Percentiles rank a stretch among this genome's conserved stretches.
Conservation (phyloP, 768 basidiomycete genomes). For the Boletus vermiculosoides region DNA sequence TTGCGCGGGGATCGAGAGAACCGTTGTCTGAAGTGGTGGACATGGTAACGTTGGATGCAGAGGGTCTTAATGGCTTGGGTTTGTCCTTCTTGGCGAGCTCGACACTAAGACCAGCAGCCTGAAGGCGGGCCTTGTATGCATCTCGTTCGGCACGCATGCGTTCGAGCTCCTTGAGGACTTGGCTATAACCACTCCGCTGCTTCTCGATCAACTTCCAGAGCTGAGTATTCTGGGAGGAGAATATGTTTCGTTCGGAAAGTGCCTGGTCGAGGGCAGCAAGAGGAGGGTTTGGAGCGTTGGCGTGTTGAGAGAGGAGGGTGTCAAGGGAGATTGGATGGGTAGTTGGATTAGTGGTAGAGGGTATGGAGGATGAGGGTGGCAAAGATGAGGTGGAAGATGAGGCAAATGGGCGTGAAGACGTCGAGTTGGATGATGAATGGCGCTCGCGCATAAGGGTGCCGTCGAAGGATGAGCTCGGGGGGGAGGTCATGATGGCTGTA, state of each 20-base stretch:
- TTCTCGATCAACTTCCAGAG: conserved; percentile 96
- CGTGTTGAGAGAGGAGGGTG: conserved; percentile 53
- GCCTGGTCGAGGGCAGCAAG: conserved; percentile 69
- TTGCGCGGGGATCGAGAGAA: conserved; percentile 26
- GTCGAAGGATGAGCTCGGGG: conserved; percentile 14
- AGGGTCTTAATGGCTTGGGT: conserved; percentile 17
- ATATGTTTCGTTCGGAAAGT: conserved; percentile 75
- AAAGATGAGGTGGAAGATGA: conserved; percentile 31
- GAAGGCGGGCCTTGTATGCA: conserved; percentile 41
- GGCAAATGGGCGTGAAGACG: conserved; percentile 33
- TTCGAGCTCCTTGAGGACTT: conserved; percentile 82
- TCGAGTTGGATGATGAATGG: conserved; percentile 19
- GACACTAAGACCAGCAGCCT: conserved; percentile 34
- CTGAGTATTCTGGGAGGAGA: conserved; percentile 82
- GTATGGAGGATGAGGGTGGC: conserved; percentile 22
- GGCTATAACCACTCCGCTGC: conserved; percentile 76
- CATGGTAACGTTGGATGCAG: conserved; percentile 24
- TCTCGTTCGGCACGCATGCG: conserved; percentile 82
- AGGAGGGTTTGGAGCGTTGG: conserved; percentile 50
- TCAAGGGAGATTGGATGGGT: conserved; percentile 47
- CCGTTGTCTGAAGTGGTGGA: conserved; percentile 17
- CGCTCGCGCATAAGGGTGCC: conserved; percentile 25
- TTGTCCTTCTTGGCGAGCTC: conserved; percentile 39
- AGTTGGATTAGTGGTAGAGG: conserved; percentile 31
- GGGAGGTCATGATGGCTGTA: conserved; percentile 17